Evolutionary conservation across 2,329 filamentous ascomycete genomes (phyloP).

Genomic region (Fusarium ramigenum): DNA sequence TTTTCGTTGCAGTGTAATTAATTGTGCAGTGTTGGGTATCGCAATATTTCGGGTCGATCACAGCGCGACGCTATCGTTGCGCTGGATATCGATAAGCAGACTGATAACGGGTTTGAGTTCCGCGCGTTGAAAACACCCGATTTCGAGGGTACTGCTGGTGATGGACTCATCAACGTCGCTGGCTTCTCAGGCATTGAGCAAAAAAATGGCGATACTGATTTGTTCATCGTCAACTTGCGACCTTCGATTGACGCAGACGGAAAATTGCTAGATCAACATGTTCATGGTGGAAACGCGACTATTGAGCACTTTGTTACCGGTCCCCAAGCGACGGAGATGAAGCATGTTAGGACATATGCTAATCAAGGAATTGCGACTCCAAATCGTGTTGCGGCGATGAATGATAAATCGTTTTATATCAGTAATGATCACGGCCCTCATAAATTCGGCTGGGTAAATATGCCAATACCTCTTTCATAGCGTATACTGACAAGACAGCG

Average conservation of each 20-base stretch:
- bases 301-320: constrained; percentile 33
- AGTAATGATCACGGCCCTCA: constrained; percentile 34
- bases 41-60: constrained; percentile 45
- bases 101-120: constrained; percentile 26
- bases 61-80: constrained; percentile 45
- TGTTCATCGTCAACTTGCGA: constrained; percentile 30
- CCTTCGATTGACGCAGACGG: constrained; percentile 25
- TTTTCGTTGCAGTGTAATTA: background rate
- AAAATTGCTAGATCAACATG: constrained; percentile 11
- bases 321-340: constrained; percentile 6
- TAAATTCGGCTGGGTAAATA: constrained; percentile 27
- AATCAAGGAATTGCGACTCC: constrained; percentile 28
- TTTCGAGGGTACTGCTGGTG: constrained; percentile 45
- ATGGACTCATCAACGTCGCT: constrained; percentile 44
- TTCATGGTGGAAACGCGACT: constrained; percentile 19
- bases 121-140: constrained; percentile 40
- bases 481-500: background rate
- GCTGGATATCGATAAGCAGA: constrained; percentile 46
- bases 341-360: constrained; percentile 28
- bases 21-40: constrained; percentile 9
- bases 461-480: accelerated
- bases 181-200: constrained; percentile 46
- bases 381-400: constrained; percentile 31
- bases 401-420: constrained; percentile 21
- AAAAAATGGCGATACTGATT: constrained; percentile 15